phyloP scores from a whole-genome alignment of 2,329 filamentous ascomycete genomes.

The Fusarium sp. region DNA sequence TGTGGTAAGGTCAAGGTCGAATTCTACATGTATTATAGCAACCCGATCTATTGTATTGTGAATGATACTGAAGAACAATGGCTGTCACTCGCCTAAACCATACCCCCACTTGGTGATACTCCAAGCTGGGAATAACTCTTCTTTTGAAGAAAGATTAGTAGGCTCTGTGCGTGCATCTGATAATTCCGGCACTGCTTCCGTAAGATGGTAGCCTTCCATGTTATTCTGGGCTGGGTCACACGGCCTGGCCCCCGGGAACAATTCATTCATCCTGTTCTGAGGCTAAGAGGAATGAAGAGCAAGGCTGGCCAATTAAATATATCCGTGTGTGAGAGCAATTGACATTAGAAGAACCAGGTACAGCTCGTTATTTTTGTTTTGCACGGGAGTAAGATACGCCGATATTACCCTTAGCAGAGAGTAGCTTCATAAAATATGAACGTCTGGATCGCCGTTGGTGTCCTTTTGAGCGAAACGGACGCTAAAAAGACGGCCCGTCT shows the following conservation, averaged over 20 bases:
- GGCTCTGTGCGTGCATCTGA: neutral
- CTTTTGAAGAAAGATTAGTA: neutral
- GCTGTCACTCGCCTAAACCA: neutral
- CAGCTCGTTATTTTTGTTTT: neutral
- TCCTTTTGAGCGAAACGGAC: neutral
- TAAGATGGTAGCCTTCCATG: neutral
- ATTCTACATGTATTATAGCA: too few species aligned
- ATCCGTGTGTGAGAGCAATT: too few species aligned
- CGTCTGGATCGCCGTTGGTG: neutral
- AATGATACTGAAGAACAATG: neutral
- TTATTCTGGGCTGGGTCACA: neutral
- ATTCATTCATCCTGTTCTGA: conserved; percentile 1
- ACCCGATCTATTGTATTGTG: neutral
- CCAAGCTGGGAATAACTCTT: neutral
- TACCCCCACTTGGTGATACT: neutral
- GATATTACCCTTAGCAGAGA: neutral
- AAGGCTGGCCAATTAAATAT: neutral
- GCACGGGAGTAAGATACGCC: neutral
- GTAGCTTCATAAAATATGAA: neutral
- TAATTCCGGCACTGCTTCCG: neutral
- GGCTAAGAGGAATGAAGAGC: conserved; percentile 1
- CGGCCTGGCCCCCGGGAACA: neutral
- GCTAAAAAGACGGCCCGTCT: conserved; percentile 3
- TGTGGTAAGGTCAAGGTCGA: neutral
- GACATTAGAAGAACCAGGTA: too few species aligned